Evolutionary conservation across 2,329 filamentous ascomycete species (phyloP).

Genomic region (Hypomyces rosellus): DNA sequence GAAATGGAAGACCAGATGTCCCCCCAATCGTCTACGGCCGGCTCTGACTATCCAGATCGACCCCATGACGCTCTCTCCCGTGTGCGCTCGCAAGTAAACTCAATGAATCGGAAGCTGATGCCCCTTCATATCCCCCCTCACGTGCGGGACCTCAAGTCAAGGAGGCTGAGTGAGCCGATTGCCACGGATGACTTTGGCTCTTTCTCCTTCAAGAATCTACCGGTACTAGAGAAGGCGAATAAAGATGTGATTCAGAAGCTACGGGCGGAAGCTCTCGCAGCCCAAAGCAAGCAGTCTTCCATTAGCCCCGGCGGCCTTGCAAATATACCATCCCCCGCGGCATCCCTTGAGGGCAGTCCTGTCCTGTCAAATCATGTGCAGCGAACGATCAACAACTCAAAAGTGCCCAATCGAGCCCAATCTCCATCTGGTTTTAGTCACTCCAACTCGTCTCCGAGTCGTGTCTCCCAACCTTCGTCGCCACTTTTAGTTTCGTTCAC

Average conservation of each 20-base stretch:
- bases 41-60: slow-evolving; percentile 74
- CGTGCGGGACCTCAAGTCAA: slow-evolving; percentile 81
- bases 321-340: slow-evolving; percentile 52
- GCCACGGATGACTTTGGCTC: slow-evolving; percentile 88
- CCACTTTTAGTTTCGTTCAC: slow-evolving; percentile 96
- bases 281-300: slow-evolving; percentile 48
- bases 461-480: slow-evolving; percentile 60
- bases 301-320: slow-evolving; percentile 37
- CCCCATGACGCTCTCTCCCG: slow-evolving; percentile 92
- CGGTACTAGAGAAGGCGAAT: slow-evolving; percentile 94
- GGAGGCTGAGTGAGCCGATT: slow-evolving; percentile 85
- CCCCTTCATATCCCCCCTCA: slow-evolving; percentile 94
- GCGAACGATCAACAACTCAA: slow-evolving; percentile 75
- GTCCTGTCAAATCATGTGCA: slow-evolving; percentile 74
- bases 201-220: slow-evolving; percentile 95
- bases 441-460: slow-evolving; percentile 78
- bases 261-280: slow-evolving; percentile 77
- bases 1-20: slow-evolving; percentile 87
- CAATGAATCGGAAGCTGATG: slow-evolving; percentile 86
- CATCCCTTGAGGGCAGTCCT: slow-evolving; percentile 78
- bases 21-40: slow-evolving; percentile 62
- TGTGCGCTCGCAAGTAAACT: slow-evolving; percentile 77
- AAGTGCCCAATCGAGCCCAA: slow-evolving; percentile 68
- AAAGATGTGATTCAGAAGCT: slow-evolving; percentile 98
- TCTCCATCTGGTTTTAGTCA: slow-evolving; percentile 80